Evolutionary conservation across 306 rosid genomes (phyloP), one percentile per base, ranked within the genome.

Genomic region (Casuarina equisetifolia): DNA sequence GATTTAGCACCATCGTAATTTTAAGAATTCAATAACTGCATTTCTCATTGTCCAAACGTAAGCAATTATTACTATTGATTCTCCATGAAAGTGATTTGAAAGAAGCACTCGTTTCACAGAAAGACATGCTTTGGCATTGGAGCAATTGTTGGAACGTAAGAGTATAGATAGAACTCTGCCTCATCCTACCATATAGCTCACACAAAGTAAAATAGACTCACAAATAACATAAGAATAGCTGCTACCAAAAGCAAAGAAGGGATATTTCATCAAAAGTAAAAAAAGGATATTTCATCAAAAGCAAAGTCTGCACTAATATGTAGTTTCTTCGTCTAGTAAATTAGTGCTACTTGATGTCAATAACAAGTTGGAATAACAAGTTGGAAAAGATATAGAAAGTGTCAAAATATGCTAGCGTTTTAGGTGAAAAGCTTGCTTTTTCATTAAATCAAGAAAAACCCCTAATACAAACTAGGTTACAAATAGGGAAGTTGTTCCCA

Each of bases 81-180:
- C 99, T 81, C 97, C 99, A 82, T 95, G 96, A 69, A 92, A 95
- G 82, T 92, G 97, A 77, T 95, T 93, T 74, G 99, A 95, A 88
- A 95, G 90, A 88, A 95, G 92, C 74, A 96, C 97, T 79, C 99
- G 87, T 82, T 96, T 92, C 77, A 96, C 99, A 68, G 85, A 82
- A 13, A 96, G 99, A 79, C 99, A 74, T 92, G 93, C 89, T 91
- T 90, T 48, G 93, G 96, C 69, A 82, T 86, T 25, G 97, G 89
- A 61, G 97, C 62, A 72, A 86, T 78, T 46, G 99, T 87, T 53
- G 99, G 99, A 61, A 92, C 98, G 87, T 87, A 25, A 92, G 7
- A 96, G 94, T 86, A 96, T 81, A 25, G 99, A 96, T 82, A 96
- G 78, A 96, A 96, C 76, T 96, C 98, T 55, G 91, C 99, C 85